These are phyloP conservation scores for Nicotiana benthamiana DNA, from an alignment of 257 asterid genomes.

Conservation along the genomic window DNA sequence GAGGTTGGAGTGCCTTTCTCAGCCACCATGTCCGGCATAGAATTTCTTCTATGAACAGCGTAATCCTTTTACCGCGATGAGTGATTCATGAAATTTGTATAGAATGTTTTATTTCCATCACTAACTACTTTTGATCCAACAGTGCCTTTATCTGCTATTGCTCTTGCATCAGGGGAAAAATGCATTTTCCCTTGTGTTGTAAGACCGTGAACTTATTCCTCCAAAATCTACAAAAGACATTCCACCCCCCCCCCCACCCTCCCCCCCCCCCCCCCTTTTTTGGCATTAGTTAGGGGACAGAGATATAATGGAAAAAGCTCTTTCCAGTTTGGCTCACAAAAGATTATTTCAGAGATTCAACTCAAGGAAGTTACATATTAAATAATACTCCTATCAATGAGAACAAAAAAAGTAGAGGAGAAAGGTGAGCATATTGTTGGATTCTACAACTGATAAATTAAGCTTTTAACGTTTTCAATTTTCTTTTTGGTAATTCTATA, in stretches of 20 bases:
- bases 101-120: constrained; percentile 19
- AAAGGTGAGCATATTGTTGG: not conserved
- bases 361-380: not conserved
- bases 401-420: not conserved
- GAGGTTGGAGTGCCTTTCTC: constrained; percentile 21
- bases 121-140: constrained; percentile 23
- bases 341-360: not conserved
- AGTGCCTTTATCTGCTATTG: constrained; percentile 14
- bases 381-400: not conserved
- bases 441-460: not conserved
- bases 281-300: not conserved
- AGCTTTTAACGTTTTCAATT: not conserved
- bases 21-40: constrained; percentile 19
- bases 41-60: constrained; percentile 33
- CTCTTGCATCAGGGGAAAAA: constrained; percentile 43
- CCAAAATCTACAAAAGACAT: not conserved
- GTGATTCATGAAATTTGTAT: constrained; percentile 21
- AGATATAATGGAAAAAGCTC: not conserved
- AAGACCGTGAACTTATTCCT: constrained; percentile 21
- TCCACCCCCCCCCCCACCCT: too few species aligned
- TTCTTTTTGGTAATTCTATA: not conserved
- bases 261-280: too few species aligned
- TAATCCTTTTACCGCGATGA: constrained; percentile 24
- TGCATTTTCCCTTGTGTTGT: constrained; percentile 25
- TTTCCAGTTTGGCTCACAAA: not conserved